These are phyloP conservation scores for Exserohilum rostratum DNA, from an alignment of 2,329 filamentous ascomycete species.

Conservation along the genomic window DNA sequence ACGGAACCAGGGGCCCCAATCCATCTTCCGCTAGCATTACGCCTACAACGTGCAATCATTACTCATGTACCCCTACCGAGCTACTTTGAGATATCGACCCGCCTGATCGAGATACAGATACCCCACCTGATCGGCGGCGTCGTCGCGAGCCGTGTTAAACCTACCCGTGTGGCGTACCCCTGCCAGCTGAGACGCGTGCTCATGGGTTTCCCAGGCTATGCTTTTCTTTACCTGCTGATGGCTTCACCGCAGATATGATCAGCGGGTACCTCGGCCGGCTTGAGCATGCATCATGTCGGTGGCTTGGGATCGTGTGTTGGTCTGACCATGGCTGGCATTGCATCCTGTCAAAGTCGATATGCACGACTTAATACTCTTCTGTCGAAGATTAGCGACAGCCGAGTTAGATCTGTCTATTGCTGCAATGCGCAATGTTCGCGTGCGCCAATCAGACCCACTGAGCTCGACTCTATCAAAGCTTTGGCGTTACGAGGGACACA, in stretches of 20 bases:
- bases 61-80: not conserved
- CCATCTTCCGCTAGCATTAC: not conserved
- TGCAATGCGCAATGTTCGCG: slow-evolving; percentile 19
- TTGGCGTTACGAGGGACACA: slow-evolving; percentile 11
- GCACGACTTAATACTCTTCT: slow-evolving; percentile 11
- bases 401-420: slow-evolving; percentile 1
- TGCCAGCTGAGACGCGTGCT: not conserved
- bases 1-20: not conserved
- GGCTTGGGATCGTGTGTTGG: not conserved
- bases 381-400: slow-evolving; percentile 17
- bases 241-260: slow-evolving; percentile 3
- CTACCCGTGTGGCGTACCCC: not conserved
- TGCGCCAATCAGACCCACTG: slow-evolving; percentile 21
- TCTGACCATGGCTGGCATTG: slow-evolving; percentile 5
- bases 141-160: too few species aligned
- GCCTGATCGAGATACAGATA: not conserved
- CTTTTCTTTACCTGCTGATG: slow-evolving; percentile 4
- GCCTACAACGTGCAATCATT: not conserved
- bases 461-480: slow-evolving; percentile 13
- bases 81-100: slow-evolving; percentile 13
- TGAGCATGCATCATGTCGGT: not conserved
- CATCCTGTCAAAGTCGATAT: slow-evolving; percentile 9
- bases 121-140: not conserved
- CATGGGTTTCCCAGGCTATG: not conserved
- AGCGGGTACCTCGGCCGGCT: slow-evolving; percentile 2